A percentile compares a stretch with the other conserved stretches of the same genome.
Evolutionary conservation across 2,329 filamentous ascomycete species (phyloP).

Genomic region (Lasiodiplodia sp.): DNA sequence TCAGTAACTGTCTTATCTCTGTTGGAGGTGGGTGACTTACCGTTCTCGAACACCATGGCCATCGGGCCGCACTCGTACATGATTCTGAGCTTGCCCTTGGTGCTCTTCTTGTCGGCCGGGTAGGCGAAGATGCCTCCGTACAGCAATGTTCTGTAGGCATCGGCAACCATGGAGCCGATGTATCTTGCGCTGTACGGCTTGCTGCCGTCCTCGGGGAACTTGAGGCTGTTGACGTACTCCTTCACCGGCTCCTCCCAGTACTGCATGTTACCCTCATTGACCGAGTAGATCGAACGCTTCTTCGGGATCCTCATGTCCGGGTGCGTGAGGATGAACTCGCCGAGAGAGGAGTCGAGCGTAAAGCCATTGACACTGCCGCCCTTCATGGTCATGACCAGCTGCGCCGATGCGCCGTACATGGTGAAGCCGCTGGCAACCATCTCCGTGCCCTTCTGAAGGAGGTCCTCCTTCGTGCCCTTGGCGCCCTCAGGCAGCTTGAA

Average conservation of each 20-base stretch:
- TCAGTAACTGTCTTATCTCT: conserved; percentile 33
- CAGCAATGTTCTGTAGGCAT: conserved; percentile 92
- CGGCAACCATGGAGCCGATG: conserved; percentile 97
- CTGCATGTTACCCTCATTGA: conserved; percentile 97
- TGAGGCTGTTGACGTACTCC: conserved; percentile 88
- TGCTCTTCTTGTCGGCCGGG: conserved; percentile 96
- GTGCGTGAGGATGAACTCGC: conserved; percentile 98
- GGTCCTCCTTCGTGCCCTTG: conserved; percentile 78
- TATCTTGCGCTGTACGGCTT: conserved; percentile 96
- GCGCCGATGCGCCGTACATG: conserved; percentile 98
- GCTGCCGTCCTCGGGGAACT: conserved; percentile 73
- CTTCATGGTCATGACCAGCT: conserved; percentile 97
- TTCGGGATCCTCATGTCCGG: conserved; percentile 89
- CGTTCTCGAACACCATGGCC: conserved; percentile 99
- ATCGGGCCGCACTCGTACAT: conserved; percentile 98
- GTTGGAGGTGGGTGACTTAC: conserved; percentile 60
- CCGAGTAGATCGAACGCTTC: conserved; percentile 87
- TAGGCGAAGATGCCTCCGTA: conserved; percentile 99
- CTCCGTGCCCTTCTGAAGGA: conserved; percentile 88
- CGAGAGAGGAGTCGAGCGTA: conserved; percentile 93
- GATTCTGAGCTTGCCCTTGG: conserved; percentile 97
- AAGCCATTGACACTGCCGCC: conserved; percentile 93
- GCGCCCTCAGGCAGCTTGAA: conserved; percentile 85
- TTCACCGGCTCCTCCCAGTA: conserved; percentile 94
- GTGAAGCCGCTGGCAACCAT: conserved; percentile 97